Conservation (phyloP, 768 basidiomycete species). For the Artomyces pyxidatus region DNA sequence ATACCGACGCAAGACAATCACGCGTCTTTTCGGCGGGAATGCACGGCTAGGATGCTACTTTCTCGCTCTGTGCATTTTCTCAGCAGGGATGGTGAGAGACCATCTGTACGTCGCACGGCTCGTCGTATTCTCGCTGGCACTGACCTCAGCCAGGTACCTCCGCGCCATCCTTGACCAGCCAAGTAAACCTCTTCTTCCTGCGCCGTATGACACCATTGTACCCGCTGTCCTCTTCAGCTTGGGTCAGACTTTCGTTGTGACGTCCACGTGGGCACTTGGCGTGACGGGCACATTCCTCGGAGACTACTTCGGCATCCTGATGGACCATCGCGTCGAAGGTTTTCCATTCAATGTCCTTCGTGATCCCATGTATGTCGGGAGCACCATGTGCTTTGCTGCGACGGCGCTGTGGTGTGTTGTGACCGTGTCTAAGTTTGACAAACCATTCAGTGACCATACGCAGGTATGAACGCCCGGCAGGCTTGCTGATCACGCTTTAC, state of each 20-base stretch:
- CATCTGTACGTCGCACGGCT: constrained; percentile 49
- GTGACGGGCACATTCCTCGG: constrained; percentile 89
- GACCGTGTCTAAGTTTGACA: not conserved
- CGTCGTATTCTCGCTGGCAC: not conserved
- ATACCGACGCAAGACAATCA: constrained; percentile 82
- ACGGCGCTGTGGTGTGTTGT: constrained; percentile 68
- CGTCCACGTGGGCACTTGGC: constrained; percentile 85
- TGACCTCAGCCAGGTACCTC: constrained; percentile 49
- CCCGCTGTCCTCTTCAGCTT: constrained; percentile 52
- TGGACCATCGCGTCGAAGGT: constrained; percentile 85
- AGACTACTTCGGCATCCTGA: constrained; percentile 80
- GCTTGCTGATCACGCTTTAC: constrained; percentile 69
- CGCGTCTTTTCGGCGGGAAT: constrained; percentile 72
- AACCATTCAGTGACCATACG: not conserved
- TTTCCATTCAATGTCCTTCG: constrained; percentile 94
- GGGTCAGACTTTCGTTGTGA: constrained; percentile 82
- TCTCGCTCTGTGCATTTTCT: constrained; percentile 78
- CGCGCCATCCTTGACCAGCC: constrained; percentile 75
- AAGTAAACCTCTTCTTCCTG: constrained; percentile 50
- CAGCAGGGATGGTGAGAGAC: constrained; percentile 79
- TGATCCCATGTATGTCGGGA: constrained; percentile 97
- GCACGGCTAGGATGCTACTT: constrained; percentile 76
- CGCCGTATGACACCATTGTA: constrained; percentile 52
- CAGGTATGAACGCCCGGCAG: constrained; percentile 83
- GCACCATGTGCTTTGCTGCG: constrained; percentile 82